Evolutionary conservation across 345 rosid genomes (phyloP), one percentile per base, ranked within the genome.

Genomic region (Hypericum androsaemum): DNA sequence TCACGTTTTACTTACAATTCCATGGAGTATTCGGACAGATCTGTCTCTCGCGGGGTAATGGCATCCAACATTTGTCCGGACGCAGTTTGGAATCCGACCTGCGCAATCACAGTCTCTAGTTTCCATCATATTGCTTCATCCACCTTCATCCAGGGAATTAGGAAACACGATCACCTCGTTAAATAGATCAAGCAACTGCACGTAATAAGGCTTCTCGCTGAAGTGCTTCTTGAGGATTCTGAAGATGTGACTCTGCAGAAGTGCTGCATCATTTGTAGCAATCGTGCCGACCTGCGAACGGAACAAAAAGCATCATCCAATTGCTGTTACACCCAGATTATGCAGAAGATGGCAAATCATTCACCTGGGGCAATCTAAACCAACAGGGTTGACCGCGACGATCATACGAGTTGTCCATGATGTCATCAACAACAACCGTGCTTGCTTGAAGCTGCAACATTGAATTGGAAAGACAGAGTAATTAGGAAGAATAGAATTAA

Each of bases 371-470:
- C 15, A 44, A 12, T 44, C 13, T 44, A 12, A n/a, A n/a, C 48
- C 48, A 44, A 22, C 48, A 44, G 7, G 48, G 48, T 44, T 44
- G 48, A n/a, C 48, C 48, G 3, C 48, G 7, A 44, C 48, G 48
- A 14, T n/a, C 15, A n/a, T 44, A 22, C n/a, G 48, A 44, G 48
- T 44, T 44, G 15, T 44, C 48, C 8, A 44, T 22, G 15, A 5
- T 44, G 14, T 44, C 48, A n/a, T 44, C 48, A 22, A 44, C 14
- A 44, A 44, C 15, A n/a, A 44, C 16, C n/a, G 48, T 28, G 17
- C 17, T 13, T 46, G 22, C 49, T 46, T 46, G 49, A 46, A 46
- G 17, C 49, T 46, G 17, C 22, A 46, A 46, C 32, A 22, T 22
- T 22, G 32, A 22, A 22, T 22, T 22, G 32, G 32, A 4, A 1